Evolutionary conservation across 768 basidiomycete species (phyloP).

Genomic region (Filobasidium floriforme): DNA sequence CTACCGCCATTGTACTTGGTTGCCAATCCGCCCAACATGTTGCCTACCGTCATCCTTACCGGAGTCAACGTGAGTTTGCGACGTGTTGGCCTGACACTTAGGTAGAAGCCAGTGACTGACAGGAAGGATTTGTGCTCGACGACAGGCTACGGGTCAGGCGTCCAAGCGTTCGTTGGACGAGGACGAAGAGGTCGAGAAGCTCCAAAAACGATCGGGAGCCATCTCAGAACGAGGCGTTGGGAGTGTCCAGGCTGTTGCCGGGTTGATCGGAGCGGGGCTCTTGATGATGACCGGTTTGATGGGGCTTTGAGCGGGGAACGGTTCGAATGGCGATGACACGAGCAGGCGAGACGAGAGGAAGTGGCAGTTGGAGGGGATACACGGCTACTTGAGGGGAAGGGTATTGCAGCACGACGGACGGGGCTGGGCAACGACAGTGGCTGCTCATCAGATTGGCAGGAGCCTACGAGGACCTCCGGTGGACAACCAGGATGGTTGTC

Average conservation of each 20-base stretch:
- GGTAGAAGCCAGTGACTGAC: too few species aligned
- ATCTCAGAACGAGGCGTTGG: background rate
- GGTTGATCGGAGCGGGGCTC: background rate
- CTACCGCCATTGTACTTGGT: constrained; percentile 55
- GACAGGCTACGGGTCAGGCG: constrained; percentile 3
- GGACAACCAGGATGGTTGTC: too few species aligned
- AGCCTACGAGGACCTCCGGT: too few species aligned
- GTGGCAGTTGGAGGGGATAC: background rate
- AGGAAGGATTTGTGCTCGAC: background rate
- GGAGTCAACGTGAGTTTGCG: constrained; percentile 40
- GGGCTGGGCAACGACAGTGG: too few species aligned
- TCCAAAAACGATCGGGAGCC: constrained; percentile 1
- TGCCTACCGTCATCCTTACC: constrained; percentile 65
- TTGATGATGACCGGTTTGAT: background rate
- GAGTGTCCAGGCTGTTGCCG: background rate
- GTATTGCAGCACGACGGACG: too few species aligned
- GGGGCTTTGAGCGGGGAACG: background rate
- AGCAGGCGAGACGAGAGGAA: background rate
- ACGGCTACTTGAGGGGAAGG: too few species aligned
- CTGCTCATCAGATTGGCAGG: too few species aligned
- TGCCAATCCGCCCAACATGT: constrained; percentile 71
- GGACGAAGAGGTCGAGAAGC: background rate
- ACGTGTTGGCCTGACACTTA: background rate
- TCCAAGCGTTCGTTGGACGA: constrained; percentile 4
- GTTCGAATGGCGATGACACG: background rate